These are phyloP conservation scores for Spathaspora sp. DNA, from an alignment of 805 yeast genomes.

Conservation along the genomic window DNA sequence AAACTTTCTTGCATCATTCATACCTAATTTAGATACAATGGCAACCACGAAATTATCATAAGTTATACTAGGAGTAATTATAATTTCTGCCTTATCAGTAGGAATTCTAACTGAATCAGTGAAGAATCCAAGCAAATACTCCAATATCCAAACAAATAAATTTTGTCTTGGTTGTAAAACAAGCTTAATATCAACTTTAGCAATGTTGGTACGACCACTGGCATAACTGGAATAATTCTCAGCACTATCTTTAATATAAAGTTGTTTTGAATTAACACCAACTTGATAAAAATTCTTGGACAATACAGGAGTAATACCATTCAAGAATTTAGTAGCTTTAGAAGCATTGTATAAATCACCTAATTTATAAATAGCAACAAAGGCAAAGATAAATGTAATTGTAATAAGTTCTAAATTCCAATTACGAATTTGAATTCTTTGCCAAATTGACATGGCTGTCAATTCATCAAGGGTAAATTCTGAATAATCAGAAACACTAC, in stretches of 20 bases:
- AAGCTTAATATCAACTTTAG: conserved; percentile 56
- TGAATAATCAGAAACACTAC: conserved; percentile 12
- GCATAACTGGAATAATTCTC: conserved; percentile 72
- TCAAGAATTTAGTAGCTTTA: conserved; percentile 52
- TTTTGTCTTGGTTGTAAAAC: conserved; percentile 79
- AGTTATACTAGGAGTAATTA: conserved; percentile 51
- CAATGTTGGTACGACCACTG: conserved; percentile 80
- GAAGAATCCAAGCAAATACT: conserved; percentile 55
- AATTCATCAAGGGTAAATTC: conserved; percentile 49
- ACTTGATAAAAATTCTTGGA: conserved; percentile 73
- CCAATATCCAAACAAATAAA: conserved; percentile 61
- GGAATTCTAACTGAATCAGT: conserved; percentile 52
- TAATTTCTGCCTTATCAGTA: conserved; percentile 58
- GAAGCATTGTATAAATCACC: conserved; percentile 61
- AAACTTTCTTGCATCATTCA: conserved; percentile 71
- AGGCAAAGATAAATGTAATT: conserved; percentile 45
- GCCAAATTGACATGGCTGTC: conserved; percentile 50
- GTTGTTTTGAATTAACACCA: conserved; percentile 49
- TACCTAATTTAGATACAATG: conserved; percentile 76
- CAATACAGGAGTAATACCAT: conserved; percentile 49
- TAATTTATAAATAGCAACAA: conserved; percentile 47
- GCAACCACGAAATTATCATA: conserved; percentile 77
- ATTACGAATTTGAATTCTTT: conserved; percentile 59
- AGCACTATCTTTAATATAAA: conserved; percentile 59
- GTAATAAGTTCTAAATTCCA: conserved; percentile 75